Conservation (phyloP, 2,329 filamentous ascomycete genomes). For the Zymoseptoria passerinii region DNA sequence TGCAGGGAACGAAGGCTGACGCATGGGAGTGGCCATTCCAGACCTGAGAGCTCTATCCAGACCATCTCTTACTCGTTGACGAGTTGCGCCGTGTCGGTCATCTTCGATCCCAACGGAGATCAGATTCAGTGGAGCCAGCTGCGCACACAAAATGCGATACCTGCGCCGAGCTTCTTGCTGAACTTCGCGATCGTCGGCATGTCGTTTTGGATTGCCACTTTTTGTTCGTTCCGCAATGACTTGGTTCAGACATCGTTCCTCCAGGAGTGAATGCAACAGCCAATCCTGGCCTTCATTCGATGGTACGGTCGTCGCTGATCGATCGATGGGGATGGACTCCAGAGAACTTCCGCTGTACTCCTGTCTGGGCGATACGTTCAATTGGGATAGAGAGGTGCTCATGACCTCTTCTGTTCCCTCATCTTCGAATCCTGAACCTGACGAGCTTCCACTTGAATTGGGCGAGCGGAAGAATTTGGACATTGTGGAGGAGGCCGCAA, state of each 20-base stretch:
- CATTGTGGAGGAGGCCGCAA: conserved; percentile 5
- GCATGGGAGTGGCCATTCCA: conserved; percentile 1
- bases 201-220: conserved; percentile 7
- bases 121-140: conserved; percentile 30
- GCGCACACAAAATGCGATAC: conserved; percentile 32
- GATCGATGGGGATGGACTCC: conserved; percentile 6
- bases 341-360: conserved; percentile 1
- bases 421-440: conserved; percentile 8
- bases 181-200: conserved; percentile 31
- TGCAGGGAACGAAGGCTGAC: conserved; percentile 5
- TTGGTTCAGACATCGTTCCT: conserved; percentile 36
- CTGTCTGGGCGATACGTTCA: conserved; percentile 5
- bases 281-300: conserved; percentile 24
- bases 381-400: conserved; percentile 1
- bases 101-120: conserved; percentile 32
- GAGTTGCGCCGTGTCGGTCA: conserved; percentile 28
- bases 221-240: conserved; percentile 14
- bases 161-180: conserved; percentile 30
- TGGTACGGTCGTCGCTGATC: background rate
- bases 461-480: conserved; percentile 19
- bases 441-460: conserved; percentile 13
- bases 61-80: conserved; percentile 32
- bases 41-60: conserved; percentile 20
- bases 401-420: conserved; percentile 9
- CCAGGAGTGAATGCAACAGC: conserved; percentile 39